Percentiles rank a stretch among this genome's conserved stretches.
phyloP scores from a whole-genome alignment of 805 yeast genomes.

The Ogataea polymorpha region DNA sequence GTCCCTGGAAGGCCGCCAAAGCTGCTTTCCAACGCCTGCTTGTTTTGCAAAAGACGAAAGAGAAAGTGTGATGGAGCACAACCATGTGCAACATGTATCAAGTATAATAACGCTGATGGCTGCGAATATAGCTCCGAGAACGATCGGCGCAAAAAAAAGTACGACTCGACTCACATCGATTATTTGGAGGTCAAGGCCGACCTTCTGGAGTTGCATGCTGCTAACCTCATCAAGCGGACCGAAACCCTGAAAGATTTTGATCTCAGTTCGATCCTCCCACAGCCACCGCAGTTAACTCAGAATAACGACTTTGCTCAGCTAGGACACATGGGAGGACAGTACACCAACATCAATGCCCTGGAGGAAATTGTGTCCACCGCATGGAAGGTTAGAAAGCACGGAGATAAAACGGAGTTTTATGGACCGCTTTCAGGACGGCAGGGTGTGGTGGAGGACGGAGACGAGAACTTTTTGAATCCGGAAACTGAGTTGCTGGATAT shows the following conservation, averaged over 20 bases:
- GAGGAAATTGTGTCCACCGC: slow-evolving; percentile 34
- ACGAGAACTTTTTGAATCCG: slow-evolving; percentile 16
- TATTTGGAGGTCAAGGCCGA: slow-evolving; percentile 31
- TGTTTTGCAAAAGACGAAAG: slow-evolving; percentile 18
- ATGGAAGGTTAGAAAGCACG: slow-evolving; percentile 32
- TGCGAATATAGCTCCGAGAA: slow-evolving; percentile 27
- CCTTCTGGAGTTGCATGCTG: slow-evolving; percentile 27
- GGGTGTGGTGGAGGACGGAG: slow-evolving; percentile 20
- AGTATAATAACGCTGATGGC: slow-evolving; percentile 15
- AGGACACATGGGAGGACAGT: slow-evolving; percentile 1
- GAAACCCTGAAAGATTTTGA: slow-evolving; percentile 18
- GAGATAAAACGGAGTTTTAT: slow-evolving; percentile 32
- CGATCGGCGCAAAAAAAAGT: slow-evolving; percentile 30
- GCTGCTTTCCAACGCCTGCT: slow-evolving; percentile 12
- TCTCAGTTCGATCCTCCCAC: slow-evolving; percentile 9
- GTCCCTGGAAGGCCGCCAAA: slow-evolving; percentile 1
- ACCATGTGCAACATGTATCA: slow-evolving; percentile 25
- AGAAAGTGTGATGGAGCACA: slow-evolving; percentile 26
- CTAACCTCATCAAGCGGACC: slow-evolving; percentile 22
- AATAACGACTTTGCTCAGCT: slow-evolving; percentile 8
- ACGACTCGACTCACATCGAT: slow-evolving; percentile 32
- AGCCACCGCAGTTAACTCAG: slow-evolving; percentile 16
- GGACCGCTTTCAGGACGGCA: slow-evolving; percentile 36
- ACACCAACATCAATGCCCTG: slow-evolving; percentile 29
- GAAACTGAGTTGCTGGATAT: slow-evolving; percentile 11